Conservation (phyloP, 1,139 yeast species). For the Magnusiomyces suaveolens region DNA sequence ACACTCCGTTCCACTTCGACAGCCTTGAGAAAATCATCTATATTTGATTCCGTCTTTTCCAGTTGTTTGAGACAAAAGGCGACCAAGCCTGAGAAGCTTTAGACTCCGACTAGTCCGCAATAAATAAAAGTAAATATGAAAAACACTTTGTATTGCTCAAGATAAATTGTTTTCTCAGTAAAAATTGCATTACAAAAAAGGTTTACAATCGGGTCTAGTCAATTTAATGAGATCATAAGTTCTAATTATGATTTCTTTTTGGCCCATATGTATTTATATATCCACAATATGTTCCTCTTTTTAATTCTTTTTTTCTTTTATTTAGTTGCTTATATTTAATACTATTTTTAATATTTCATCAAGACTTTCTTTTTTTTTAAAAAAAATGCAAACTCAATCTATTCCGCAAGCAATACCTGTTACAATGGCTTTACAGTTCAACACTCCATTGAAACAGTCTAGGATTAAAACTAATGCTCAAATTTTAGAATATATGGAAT, state of each 20-base stretch:
- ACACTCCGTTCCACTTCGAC: not conserved
- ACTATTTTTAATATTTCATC: not conserved
- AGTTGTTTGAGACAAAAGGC: not conserved
- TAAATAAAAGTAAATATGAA: not conserved
- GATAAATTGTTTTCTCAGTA: not conserved
- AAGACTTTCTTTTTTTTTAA: not conserved
- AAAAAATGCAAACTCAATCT: not conserved
- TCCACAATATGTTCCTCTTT: not conserved
- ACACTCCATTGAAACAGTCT: not conserved
- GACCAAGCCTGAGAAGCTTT: not conserved
- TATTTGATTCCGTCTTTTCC: not conserved
- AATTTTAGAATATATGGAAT: constrained; percentile 13
- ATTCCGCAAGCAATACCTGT: not conserved
- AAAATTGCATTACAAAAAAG: no score
- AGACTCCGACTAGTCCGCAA: not conserved
- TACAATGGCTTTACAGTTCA: not conserved
- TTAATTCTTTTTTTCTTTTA: not conserved
- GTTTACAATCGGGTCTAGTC: not conserved
- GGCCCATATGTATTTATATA: not conserved
- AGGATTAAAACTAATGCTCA: constrained; percentile 5
- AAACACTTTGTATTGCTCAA: not conserved
- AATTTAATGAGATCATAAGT: not conserved
- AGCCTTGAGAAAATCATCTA: not conserved
- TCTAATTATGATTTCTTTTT: not conserved
- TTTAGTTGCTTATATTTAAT: not conserved